These are phyloP conservation scores for Phaffia tasmanica DNA, from an alignment of 768 basidiomycete species.

Conservation along the genomic window DNA sequence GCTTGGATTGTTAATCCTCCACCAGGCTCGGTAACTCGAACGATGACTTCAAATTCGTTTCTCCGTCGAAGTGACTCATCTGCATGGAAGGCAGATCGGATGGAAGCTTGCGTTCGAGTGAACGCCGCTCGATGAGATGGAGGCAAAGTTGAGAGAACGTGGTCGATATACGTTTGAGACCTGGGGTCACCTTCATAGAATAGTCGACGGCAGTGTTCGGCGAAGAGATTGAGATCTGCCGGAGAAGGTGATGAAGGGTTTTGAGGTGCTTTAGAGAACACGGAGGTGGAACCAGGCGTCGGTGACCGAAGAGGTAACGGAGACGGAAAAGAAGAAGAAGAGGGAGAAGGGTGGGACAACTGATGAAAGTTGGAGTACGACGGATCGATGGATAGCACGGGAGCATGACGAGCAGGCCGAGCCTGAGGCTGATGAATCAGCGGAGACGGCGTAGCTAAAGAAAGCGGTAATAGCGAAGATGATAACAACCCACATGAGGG, in stretches of 20 bases:
- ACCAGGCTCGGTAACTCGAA: slow-evolving; percentile 9
- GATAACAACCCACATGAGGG: no score
- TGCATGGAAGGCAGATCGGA: slow-evolving; percentile 11
- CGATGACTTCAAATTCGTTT: slow-evolving; percentile 24
- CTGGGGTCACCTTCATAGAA: slow-evolving; percentile 9
- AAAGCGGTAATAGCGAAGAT: not conserved
- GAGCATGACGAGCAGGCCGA: not conserved
- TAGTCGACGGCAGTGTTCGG: slow-evolving; percentile 12
- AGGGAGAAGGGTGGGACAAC: not conserved
- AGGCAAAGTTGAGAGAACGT: slow-evolving; percentile 13
- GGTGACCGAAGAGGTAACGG: slow-evolving; percentile 3
- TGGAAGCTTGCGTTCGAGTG: slow-evolving; percentile 18
- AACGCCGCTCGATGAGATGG: slow-evolving; percentile 23
- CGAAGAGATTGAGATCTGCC: slow-evolving; percentile 18
- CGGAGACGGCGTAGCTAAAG: not conserved
- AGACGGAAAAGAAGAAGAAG: not conserved
- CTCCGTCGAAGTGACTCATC: slow-evolving; percentile 1
- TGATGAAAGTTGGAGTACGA: no score
- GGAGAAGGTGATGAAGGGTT: slow-evolving; percentile 25
- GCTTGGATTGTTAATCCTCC: slow-evolving; percentile 14
- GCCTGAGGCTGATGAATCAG: slow-evolving; percentile 19
- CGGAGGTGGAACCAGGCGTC: slow-evolving; percentile 2
- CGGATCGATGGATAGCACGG: not conserved
- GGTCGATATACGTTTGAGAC: slow-evolving; percentile 7
- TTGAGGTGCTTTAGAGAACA: slow-evolving; percentile 23